phyloP scores from a whole-genome alignment of 2,329 filamentous ascomycete species.

The Stachybotrys chartarum region DNA sequence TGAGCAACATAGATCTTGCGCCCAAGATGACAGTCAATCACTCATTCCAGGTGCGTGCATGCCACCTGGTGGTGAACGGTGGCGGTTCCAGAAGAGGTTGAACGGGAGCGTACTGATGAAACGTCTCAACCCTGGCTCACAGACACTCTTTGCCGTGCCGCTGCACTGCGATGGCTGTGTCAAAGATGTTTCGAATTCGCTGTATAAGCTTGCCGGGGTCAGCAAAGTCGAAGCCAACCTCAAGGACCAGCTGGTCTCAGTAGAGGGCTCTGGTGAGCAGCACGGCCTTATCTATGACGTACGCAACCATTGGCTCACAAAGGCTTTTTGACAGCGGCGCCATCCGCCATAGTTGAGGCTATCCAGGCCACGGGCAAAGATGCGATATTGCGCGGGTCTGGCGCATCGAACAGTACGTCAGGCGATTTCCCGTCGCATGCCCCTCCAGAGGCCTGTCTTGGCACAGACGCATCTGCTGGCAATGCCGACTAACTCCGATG shows the following conservation, averaged over 20 bases:
- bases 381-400: conserved; percentile 87
- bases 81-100: conserved; percentile 7
- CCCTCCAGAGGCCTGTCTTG: background rate
- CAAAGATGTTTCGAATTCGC: conserved; percentile 72
- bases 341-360: conserved; percentile 80
- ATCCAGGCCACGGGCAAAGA: conserved; percentile 88
- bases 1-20: conserved; percentile 1
- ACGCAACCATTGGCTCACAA: background rate
- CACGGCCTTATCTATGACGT: background rate
- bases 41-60: conserved; percentile 36
- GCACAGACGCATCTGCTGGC: background rate
- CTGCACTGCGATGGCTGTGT: conserved; percentile 88
- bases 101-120: conserved; percentile 24
- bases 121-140: conserved; percentile 15
- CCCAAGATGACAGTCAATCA: conserved; percentile 35
- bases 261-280: conserved; percentile 69
- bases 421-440: conserved; percentile 1
- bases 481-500: conserved; percentile 5
- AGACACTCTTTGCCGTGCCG: conserved; percentile 93
- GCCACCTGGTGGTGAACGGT: conserved; percentile 5
- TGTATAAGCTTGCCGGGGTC: conserved; percentile 73
- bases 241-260: conserved; percentile 72
- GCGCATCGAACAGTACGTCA: conserved; percentile 70
- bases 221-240: conserved; percentile 76
- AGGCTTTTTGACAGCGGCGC: conserved; percentile 51